These are phyloP conservation scores for Fomitopsis betulina DNA, from an alignment of 1,284 basidiomycete species.

Conservation along the genomic window DNA sequence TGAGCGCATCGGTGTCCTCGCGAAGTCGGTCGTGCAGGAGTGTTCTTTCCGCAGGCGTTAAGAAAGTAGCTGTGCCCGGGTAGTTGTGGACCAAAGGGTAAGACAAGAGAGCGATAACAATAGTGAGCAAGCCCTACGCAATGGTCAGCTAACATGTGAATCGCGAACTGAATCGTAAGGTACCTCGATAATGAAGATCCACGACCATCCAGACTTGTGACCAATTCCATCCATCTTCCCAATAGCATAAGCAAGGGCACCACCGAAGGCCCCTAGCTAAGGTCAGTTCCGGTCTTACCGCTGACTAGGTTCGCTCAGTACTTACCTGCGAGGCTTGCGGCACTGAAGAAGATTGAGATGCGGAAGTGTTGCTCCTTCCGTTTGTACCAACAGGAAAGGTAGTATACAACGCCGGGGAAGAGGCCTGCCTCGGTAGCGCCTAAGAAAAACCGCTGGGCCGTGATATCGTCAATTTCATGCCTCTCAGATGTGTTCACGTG, in stretches of 20 bases:
- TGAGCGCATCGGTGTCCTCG: constrained; percentile 17
- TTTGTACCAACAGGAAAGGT: constrained; percentile 35
- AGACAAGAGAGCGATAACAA: constrained; percentile 30
- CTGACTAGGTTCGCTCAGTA: constrained; percentile 18
- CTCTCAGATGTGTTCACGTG: background rate
- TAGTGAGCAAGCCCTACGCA: constrained; percentile 38
- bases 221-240: constrained; percentile 46
- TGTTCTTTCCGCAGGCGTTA: constrained; percentile 26
- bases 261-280: constrained; percentile 22
- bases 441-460: constrained; percentile 42
- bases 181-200: constrained; percentile 56
- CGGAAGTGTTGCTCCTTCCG: constrained; percentile 14
- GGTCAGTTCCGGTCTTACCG: constrained; percentile 7
- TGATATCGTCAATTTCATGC: constrained; percentile 13
- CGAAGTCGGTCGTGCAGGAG: constrained; percentile 29
- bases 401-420: constrained; percentile 54
- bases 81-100: constrained; percentile 35
- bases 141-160: constrained; percentile 53
- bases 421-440: constrained; percentile 38
- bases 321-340: constrained; percentile 44
- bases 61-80: constrained; percentile 28
- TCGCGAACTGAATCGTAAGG: constrained; percentile 36
- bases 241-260: constrained; percentile 53
- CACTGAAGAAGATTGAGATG: constrained; percentile 46
- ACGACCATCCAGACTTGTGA: constrained; percentile 46